Evolutionary conservation across 1,284 basidiomycete genomes (phyloP), one percentile per base, ranked within the genome.

Genomic region (Gymnopus androsaceus): DNA sequence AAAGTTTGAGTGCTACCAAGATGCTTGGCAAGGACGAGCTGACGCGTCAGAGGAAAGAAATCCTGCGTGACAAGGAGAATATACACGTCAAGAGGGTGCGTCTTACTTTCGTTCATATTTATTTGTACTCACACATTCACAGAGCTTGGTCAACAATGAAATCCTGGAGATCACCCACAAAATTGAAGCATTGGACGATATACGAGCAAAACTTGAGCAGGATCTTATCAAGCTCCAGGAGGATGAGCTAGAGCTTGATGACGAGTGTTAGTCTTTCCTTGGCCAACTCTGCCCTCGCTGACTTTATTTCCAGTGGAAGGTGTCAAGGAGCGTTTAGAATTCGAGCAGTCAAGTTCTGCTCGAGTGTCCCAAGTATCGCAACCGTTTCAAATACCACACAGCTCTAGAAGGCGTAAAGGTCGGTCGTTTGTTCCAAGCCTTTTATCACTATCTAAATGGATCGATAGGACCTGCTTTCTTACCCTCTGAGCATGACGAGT

Each of bases 401-500:
- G 85, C 60, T 90, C 90, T 17, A 80, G 92, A 34, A 75, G 92
- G 66, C 80, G 89, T 56, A 92, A 90, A 79, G 91, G 87, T 87
- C 62, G 30, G 61, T 48, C 21, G 17, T 28, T 33, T 34, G 2
- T 47, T 50, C 9, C 14, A 40, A 54, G 42, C 36, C 40, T n/a
- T 28, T 40, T 42, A 17, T 37, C 41, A 36, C 44, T 57, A 57
- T 67, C 36, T 50, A 5, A 46, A 36, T 56, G 8, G 46, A 60
- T 62, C 34, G 61, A 4, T 63, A 88, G 91, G 94, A 0, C 95
- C 96, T 0, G 91, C 92, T 7, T 99, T 99, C 78, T 73, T 99
- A 57, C 96, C 96, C 1, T 96, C 94, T 14, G 97, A 99, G 70
- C 97, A 99, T 64, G 94, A 97, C 65, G 94, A 98, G 55, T 78